A percentile compares a stretch with the other conserved stretches of the same genome.
Evolutionary conservation across 2,329 filamentous ascomycete species (phyloP).

Genomic region (Colletotrichum magnum): DNA sequence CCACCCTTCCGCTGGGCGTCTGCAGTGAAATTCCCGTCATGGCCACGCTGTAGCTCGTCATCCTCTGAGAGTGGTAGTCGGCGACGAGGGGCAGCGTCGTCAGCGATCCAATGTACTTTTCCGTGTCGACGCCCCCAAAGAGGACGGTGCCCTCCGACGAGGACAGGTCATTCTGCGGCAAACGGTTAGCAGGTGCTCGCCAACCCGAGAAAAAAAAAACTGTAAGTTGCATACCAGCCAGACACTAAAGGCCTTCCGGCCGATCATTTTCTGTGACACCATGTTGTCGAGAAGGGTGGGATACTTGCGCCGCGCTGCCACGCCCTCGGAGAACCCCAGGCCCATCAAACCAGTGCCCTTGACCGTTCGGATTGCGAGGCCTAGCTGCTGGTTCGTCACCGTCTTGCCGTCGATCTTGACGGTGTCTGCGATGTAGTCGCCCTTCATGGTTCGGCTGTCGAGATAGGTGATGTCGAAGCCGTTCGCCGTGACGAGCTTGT

Average conservation of each 20-base stretch:
- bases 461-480: conserved; percentile 75
- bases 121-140: conserved; percentile 81
- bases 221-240: conserved; percentile 62
- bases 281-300: conserved; percentile 76
- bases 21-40: conserved; percentile 54
- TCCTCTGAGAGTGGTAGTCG: conserved; percentile 54
- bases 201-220: neutral
- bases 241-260: conserved; percentile 76
- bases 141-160: conserved; percentile 76
- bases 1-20: conserved; percentile 44
- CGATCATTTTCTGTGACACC: conserved; percentile 72
- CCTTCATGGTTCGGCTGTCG: conserved; percentile 66
- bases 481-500: conserved; percentile 54
- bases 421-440: conserved; percentile 71
- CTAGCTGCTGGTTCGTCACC: conserved; percentile 68
- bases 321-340: conserved; percentile 68
- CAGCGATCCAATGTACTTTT: conserved; percentile 73
- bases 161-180: conserved; percentile 53
- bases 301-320: conserved; percentile 60
- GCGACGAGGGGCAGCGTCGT: conserved; percentile 69
- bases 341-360: conserved; percentile 71
- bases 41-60: conserved; percentile 57
- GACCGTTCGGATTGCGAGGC: conserved; percentile 63
- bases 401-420: conserved; percentile 64
- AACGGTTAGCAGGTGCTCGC: conserved; percentile 48